A percentile compares a stretch with the other conserved stretches of the same genome.
phyloP scores from a whole-genome alignment of 345 rosid species.

The Acer campestre region DNA sequence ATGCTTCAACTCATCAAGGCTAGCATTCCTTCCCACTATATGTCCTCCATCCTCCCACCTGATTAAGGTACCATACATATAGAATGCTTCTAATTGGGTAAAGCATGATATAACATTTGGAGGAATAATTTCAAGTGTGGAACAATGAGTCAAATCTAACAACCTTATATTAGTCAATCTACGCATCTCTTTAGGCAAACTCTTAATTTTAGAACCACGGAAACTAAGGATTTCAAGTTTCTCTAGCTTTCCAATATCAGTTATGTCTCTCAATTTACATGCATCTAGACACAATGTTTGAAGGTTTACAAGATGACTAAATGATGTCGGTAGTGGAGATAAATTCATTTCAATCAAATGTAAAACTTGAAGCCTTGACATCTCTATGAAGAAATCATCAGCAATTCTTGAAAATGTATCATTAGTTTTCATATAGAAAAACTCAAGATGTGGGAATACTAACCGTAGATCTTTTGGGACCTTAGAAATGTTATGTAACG shows the following conservation, averaged over 20 bases:
- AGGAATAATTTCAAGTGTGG: slow-evolving; percentile 11
- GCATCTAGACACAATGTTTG: slow-evolving; percentile 19
- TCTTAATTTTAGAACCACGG: background rate
- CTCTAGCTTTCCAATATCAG: slow-evolving; percentile 14
- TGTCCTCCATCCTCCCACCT: slow-evolving; percentile 13
- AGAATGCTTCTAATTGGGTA: slow-evolving; percentile 22
- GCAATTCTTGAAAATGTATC: background rate
- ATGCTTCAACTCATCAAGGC: slow-evolving; percentile 18
- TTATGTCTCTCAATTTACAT: slow-evolving; percentile 7
- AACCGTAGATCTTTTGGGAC: slow-evolving; percentile 7
- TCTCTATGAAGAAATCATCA: background rate
- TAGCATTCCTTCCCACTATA: background rate
- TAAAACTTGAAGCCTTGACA: slow-evolving; percentile 12
- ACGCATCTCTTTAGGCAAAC: slow-evolving; percentile 7
- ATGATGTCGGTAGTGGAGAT: slow-evolving; percentile 13
- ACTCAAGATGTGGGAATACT: slow-evolving; percentile 19
- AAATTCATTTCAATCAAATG: slow-evolving; percentile 6
- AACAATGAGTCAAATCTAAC: slow-evolving; percentile 23
- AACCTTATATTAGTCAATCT: slow-evolving; percentile 9
- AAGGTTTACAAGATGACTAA: slow-evolving; percentile 13
- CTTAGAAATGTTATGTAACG: background rate
- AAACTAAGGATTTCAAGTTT: slow-evolving; percentile 27
- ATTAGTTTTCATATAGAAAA: background rate
- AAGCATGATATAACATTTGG: slow-evolving; percentile 17
- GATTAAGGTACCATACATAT: slow-evolving; percentile 4